phyloP scores from a whole-genome alignment of 768 basidiomycete species.

The Thelephora ganbajun region DNA sequence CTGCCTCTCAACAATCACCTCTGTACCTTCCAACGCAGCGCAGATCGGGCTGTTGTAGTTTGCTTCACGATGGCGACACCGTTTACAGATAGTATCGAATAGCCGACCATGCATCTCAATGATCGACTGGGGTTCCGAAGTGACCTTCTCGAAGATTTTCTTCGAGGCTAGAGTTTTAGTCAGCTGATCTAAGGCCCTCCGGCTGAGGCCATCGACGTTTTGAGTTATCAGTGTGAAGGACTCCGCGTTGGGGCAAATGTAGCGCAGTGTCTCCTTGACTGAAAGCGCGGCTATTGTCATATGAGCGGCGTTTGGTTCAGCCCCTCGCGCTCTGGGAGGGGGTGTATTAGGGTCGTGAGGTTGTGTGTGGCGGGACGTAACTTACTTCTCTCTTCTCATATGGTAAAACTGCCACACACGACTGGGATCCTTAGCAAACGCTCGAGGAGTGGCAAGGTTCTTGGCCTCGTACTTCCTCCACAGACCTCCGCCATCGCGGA shows the following conservation, averaged over 20 bases:
- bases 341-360: background rate
- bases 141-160: background rate
- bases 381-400: conserved; percentile 36
- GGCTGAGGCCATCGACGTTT: conserved; percentile 45
- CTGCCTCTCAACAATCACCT: conserved; percentile 15
- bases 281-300: conserved; percentile 32
- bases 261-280: conserved; percentile 21
- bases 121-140: conserved; percentile 6
- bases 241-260: conserved; percentile 25
- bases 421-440: conserved; percentile 32
- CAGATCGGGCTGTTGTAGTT: conserved; percentile 16
- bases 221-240: conserved; percentile 41
- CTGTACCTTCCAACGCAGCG: conserved; percentile 10
- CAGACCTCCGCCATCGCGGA: conserved; percentile 35
- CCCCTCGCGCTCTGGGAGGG: conserved; percentile 26
- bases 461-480: conserved; percentile 38
- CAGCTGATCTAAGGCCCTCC: conserved; percentile 21
- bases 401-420: conserved; percentile 57
- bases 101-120: conserved; percentile 54
- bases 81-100: conserved; percentile 34
- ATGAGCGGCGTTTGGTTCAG: conserved; percentile 45
- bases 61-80: conserved; percentile 26
- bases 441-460: conserved; percentile 38
- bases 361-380: background rate
- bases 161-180: conserved; percentile 1